Base-by-base conservation (phyloP, 192 early-diverging fungal genomes). In the Paraglomus occultum region DNA sequence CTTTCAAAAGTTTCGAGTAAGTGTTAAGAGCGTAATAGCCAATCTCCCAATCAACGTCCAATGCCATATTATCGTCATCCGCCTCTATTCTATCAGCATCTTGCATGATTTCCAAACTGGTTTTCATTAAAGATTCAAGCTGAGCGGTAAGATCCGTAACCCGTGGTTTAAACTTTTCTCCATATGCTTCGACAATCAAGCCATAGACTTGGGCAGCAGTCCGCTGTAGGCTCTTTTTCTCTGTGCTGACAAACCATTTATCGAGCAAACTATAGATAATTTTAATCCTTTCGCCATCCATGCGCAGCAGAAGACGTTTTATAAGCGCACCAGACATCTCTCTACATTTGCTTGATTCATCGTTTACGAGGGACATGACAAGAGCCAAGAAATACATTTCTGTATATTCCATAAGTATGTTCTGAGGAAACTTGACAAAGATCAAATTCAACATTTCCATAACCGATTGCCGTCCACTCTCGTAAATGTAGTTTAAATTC, bases 281-380 rank as follows among this genome's bases (percentile, higher is more conserved):
- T 8, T 84, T 79, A 45, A 90, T 64, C 15, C 83, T 82, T 9
- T 76, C 73, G 20, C 78, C 80, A 64, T 88, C 85, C 70, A 90
- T 83, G 38, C 90, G 82, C 23, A 72, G 61, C 10, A 96, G 61
- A 0, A 98, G 77, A 6, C 65, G 57, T 39, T 90, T 88, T 63
- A 96, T 84, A 61, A 98, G 70, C 7, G 76, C 76, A 11, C 87
- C 89, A 0, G 94, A 84, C 88, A 96, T 94, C 78, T 93, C 90
- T 23, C 95, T 84, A 69, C 96, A 98, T 71, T 95, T 91, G 20
- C 87, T 70, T n/a, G 91, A 91, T 23, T 96, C 94, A 67, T 99
- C 98, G 57, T 95, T 94, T 14, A 94, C 87, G 1, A 98, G 82
- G 14, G 82, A 82, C 82, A 94, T 89, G 5, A 92, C 90, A 66